phyloP scores from a whole-genome alignment of 306 rosid species.

The Quercus aquifolioides region DNA sequence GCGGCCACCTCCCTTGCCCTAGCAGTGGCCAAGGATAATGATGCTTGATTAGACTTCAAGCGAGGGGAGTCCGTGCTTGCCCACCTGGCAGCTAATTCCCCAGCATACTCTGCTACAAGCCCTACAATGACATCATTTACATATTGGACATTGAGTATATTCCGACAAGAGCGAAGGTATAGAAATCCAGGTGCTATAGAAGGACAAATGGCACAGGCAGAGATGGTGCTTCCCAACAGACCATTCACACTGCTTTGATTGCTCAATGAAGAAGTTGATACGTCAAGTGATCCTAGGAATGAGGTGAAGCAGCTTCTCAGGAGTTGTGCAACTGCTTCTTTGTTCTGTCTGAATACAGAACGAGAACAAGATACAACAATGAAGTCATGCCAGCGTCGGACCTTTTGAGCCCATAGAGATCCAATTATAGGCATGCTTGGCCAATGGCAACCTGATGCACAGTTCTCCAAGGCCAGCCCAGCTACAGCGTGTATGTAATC shows the following conservation, averaged over 20 bases:
- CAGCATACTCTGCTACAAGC: slow-evolving; percentile 52
- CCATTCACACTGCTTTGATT: slow-evolving; percentile 55
- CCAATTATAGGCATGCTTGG: slow-evolving; percentile 68
- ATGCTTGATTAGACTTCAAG: slow-evolving; percentile 45
- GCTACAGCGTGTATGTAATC: slow-evolving; percentile 66
- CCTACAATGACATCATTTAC: slow-evolving; percentile 48
- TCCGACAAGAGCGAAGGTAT: slow-evolving; percentile 58
- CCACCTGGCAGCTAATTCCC: slow-evolving; percentile 34
- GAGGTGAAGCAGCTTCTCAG: slow-evolving; percentile 76
- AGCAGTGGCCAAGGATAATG: slow-evolving; percentile 46
- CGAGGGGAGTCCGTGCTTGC: slow-evolving; percentile 26
- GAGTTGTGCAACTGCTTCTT: slow-evolving; percentile 61
- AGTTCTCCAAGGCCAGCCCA: slow-evolving; percentile 70
- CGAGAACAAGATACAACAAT: slow-evolving; percentile 64
- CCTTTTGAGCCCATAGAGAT: slow-evolving; percentile 83
- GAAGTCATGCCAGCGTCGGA: slow-evolving; percentile 80
- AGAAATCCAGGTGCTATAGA: slow-evolving; percentile 72
- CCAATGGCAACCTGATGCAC: slow-evolving; percentile 76
- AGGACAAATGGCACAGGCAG: slow-evolving; percentile 35
- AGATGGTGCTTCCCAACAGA: slow-evolving; percentile 51
- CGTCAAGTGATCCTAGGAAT: slow-evolving; percentile 41
- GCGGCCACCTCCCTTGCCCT: slow-evolving; percentile 58
- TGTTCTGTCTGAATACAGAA: slow-evolving; percentile 61
- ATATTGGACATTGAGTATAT: slow-evolving; percentile 42
- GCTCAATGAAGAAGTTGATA: slow-evolving; percentile 37